Conservation (phyloP, 2,329 filamentous ascomycete genomes). For the Ophiostoma australiae region DNA sequence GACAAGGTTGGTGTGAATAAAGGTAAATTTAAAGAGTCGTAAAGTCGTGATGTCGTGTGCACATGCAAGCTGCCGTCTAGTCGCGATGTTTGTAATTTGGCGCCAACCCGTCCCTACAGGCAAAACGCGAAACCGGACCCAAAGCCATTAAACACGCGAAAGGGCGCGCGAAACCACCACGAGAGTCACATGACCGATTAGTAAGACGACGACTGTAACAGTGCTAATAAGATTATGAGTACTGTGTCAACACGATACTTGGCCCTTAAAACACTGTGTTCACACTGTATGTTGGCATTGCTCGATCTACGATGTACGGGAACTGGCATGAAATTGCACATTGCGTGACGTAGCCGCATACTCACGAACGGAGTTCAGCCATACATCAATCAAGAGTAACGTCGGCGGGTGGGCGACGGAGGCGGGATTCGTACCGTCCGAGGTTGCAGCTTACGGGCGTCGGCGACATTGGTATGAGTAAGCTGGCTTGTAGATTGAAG, state of each 20-base stretch:
- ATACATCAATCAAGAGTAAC: background rate
- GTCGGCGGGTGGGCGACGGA: background rate
- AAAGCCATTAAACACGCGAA: conserved; percentile 10
- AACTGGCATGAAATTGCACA: background rate
- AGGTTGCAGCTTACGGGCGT: conserved; percentile 7
- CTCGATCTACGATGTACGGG: background rate
- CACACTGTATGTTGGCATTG: background rate
- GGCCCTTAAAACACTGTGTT: background rate
- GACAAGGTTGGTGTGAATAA: background rate
- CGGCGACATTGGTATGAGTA: background rate
- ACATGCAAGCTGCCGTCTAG: conserved; percentile 6
- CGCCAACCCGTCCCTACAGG: conserved; percentile 1
- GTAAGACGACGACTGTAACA: background rate
- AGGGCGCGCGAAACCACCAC: conserved; percentile 28
- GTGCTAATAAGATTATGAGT: background rate
- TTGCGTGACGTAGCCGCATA: background rate
- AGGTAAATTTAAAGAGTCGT: background rate
- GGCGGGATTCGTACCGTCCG: background rate
- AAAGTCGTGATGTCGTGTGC: background rate
- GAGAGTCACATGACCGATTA: conserved; percentile 25
- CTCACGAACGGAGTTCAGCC: background rate
- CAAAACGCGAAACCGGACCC: conserved; percentile 22
- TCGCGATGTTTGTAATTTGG: conserved; percentile 15
- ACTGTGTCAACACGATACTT: background rate
- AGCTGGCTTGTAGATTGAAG: background rate